Conservation (phyloP, 371 early-diverging fungal genomes). For the Syncephalastrum monosporum region DNA sequence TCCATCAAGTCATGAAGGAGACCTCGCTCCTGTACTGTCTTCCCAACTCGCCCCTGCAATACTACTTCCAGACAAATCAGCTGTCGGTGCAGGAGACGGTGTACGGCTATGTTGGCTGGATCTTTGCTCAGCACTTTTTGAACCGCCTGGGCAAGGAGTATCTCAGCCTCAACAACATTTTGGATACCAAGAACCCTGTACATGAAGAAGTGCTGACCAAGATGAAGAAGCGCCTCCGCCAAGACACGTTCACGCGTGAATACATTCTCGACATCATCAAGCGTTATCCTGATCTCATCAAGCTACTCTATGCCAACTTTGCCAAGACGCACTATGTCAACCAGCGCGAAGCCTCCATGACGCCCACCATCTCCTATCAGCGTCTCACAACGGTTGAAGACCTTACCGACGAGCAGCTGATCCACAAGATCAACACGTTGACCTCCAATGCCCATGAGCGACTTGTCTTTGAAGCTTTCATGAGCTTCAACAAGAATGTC, state of each 20-base stretch:
- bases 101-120: slow-evolving; percentile 95
- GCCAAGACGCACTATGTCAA: slow-evolving; percentile 92
- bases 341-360: slow-evolving; percentile 55
- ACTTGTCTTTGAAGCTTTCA: slow-evolving; percentile 93
- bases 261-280: slow-evolving; percentile 95
- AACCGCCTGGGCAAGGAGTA: slow-evolving; percentile 96
- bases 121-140: slow-evolving; percentile 96
- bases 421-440: slow-evolving; percentile 82
- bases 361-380: slow-evolving; percentile 88
- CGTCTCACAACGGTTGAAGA: slow-evolving; percentile 83
- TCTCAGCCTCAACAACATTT: slow-evolving; percentile 72
- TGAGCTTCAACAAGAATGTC: slow-evolving; percentile 95
- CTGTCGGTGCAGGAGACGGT: slow-evolving; percentile 94
- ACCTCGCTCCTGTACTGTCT: slow-evolving; percentile 95
- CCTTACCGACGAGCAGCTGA: slow-evolving; percentile 80
- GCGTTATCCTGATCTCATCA: slow-evolving; percentile 92
- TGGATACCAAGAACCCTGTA: slow-evolving; percentile 76
- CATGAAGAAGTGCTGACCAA: slow-evolving; percentile 93
- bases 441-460: slow-evolving; percentile 93
- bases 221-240: slow-evolving; percentile 96
- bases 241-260: slow-evolving; percentile 97
- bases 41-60: slow-evolving; percentile 93
- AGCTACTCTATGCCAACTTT: slow-evolving; percentile 93
- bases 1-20: slow-evolving; percentile 95
- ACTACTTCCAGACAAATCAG: slow-evolving; percentile 89